Conservation (phyloP, 2,329 filamentous ascomycete genomes). For the Capronia epimyces region DNA sequence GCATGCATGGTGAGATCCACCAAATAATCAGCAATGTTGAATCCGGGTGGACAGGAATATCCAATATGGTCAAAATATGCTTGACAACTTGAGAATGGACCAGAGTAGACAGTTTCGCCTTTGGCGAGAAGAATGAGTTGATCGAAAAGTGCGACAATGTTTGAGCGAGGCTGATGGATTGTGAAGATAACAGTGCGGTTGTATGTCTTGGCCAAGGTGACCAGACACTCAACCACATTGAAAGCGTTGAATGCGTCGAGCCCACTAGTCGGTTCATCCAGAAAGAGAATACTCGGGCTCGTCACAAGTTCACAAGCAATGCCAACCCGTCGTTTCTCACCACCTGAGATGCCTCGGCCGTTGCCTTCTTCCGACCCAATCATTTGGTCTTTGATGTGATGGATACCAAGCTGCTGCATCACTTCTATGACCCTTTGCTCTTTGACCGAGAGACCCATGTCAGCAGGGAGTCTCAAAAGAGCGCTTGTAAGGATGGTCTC, state of each 20-base stretch:
- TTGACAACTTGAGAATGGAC: slow-evolving; percentile 82
- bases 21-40: slow-evolving; percentile 97
- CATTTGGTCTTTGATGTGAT: slow-evolving; percentile 86
- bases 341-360: slow-evolving; percentile 91
- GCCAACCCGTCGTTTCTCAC: slow-evolving; percentile 90
- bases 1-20: slow-evolving; percentile 98
- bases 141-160: slow-evolving; percentile 96
- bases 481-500: slow-evolving; percentile 96
- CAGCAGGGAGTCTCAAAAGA: slow-evolving; percentile 78
- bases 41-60: slow-evolving; percentile 88
- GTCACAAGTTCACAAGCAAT: slow-evolving; percentile 98
- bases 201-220: slow-evolving; percentile 90
- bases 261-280: slow-evolving; percentile 95
- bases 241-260: slow-evolving; percentile 96
- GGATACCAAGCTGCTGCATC: slow-evolving; percentile 90
- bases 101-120: slow-evolving; percentile 87
- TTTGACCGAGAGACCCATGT: slow-evolving; percentile 84
- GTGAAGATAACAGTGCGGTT: slow-evolving; percentile 97
- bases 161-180: slow-evolving; percentile 95
- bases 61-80: slow-evolving; percentile 87
- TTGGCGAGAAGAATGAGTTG: slow-evolving; percentile 84
- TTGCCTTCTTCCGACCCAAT: slow-evolving; percentile 95
- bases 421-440: slow-evolving; percentile 88
- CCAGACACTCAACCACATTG: slow-evolving; percentile 94
- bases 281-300: slow-evolving; percentile 91